Evolutionary conservation across 1,139 yeast genomes (phyloP).

Genomic region (Candida tetrigidarum): DNA sequence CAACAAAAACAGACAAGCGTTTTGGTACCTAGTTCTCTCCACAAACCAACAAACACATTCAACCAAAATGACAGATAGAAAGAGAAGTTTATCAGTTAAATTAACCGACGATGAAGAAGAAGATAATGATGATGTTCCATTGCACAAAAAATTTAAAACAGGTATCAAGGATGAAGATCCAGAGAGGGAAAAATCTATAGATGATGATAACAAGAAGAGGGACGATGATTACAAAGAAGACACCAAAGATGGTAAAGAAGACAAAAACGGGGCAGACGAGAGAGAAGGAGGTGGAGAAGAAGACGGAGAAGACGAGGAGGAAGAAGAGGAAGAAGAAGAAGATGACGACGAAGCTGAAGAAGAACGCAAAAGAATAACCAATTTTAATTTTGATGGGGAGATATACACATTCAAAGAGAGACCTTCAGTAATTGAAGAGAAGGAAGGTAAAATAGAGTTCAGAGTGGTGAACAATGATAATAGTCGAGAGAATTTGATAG

Average conservation of each 20-base stretch:
- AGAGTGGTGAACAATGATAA: conserved; percentile 96
- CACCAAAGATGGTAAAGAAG: conserved; percentile 2
- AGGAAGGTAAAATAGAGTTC: conserved; percentile 89
- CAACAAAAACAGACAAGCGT: conserved; percentile 29
- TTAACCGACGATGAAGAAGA: conserved; percentile 44
- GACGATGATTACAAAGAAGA: conserved; percentile 15
- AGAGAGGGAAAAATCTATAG: conserved; percentile 15
- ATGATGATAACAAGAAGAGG: conserved; percentile 15
- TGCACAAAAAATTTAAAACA: conserved; percentile 34
- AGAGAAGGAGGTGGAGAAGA: conserved; percentile 14
- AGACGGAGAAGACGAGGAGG: conserved; percentile 23
- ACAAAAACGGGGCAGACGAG: conserved; percentile 24
- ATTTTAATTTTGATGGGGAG: conserved; percentile 68
- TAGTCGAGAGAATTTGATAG: conserved; percentile 83
- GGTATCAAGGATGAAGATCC: conserved; percentile 18
- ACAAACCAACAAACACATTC: not conserved
- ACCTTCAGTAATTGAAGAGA: conserved; percentile 92
- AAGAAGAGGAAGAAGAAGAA: conserved; percentile 39
- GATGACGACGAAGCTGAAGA: conserved; percentile 56
- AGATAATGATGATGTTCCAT: conserved; percentile 40
- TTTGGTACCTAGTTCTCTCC: not conserved
- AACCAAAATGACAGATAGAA: conserved; percentile 35
- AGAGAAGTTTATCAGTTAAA: conserved; percentile 27
- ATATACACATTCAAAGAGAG: conserved; percentile 86
- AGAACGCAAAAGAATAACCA: conserved; percentile 54